Evolutionary conservation across 2,329 filamentous ascomycete species (phyloP).

Genomic region (Phialocephala sp.): DNA sequence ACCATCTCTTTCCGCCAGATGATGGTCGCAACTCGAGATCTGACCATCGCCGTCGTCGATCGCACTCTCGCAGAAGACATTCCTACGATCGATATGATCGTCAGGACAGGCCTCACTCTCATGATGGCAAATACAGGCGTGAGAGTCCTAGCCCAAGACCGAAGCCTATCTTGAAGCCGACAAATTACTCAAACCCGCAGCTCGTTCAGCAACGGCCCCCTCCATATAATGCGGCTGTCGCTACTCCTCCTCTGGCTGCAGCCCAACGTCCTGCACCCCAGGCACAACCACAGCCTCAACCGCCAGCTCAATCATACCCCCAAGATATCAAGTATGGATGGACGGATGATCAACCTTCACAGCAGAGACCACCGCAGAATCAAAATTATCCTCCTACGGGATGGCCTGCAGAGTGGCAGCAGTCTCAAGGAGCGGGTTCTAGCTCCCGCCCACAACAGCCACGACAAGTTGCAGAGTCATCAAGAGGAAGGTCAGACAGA

Average conservation of each 20-base stretch:
- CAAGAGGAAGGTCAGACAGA: constrained; percentile 24
- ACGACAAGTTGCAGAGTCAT: constrained; percentile 19
- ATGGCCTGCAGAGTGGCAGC: constrained; percentile 36
- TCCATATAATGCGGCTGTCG: constrained; percentile 17
- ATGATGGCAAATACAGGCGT: constrained; percentile 26
- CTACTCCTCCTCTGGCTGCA: background rate
- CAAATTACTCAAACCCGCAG: background rate
- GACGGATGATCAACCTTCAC: constrained; percentile 24
- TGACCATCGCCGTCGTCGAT: constrained; percentile 27
- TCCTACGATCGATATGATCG: constrained; percentile 22
- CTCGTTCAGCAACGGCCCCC: constrained; percentile 15
- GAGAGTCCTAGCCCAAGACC: constrained; percentile 26
- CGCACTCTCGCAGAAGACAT: constrained; percentile 29
- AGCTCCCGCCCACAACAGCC: constrained; percentile 1
- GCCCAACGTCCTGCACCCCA: constrained; percentile 1
- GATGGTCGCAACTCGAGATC: constrained; percentile 12
- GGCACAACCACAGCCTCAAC: constrained; percentile 15
- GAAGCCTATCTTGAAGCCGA: constrained; percentile 10
- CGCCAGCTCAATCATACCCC: constrained; percentile 17
- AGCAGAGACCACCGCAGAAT: constrained; percentile 22
- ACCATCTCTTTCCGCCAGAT: constrained; percentile 31
- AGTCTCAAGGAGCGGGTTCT: constrained; percentile 22
- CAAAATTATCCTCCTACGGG: constrained; percentile 33
- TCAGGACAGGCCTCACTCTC: constrained; percentile 23
- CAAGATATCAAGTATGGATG: constrained; percentile 38